Percentiles rank a stretch among this genome's conserved stretches.
Conservation (phyloP, 176 grass and related monocot species). For the Aegilops umbellulata region DNA sequence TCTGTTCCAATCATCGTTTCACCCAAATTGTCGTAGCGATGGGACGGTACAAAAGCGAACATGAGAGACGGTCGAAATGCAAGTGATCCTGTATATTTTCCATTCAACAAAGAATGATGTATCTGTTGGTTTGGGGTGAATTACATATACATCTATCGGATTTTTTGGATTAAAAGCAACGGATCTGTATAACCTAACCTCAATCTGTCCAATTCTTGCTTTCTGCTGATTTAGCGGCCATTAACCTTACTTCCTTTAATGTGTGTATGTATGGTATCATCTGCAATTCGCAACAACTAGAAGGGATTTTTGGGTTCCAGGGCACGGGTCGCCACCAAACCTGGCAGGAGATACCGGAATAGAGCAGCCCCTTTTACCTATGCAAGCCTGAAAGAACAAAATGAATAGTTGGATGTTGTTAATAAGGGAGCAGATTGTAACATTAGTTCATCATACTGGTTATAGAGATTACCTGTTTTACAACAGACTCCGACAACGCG, state of each 20-base stretch:
- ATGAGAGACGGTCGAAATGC: neutral
- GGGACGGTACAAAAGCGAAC: neutral
- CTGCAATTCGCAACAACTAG: conserved; percentile 50
- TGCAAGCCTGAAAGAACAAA: conserved; percentile 42
- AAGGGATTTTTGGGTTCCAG: conserved; percentile 42
- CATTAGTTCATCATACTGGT: neutral
- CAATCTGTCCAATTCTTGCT: neutral
- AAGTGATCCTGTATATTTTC: neutral
- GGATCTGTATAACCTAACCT: neutral
- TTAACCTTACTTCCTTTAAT: neutral
- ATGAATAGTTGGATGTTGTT: neutral
- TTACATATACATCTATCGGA: neutral
- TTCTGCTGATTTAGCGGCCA: neutral
- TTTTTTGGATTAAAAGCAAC: neutral
- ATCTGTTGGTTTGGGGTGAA: neutral
- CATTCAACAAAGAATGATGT: neutral
- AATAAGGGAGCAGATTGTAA: neutral
- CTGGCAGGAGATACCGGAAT: conserved; percentile 29
- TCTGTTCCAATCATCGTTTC: neutral
- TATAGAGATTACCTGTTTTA: conserved; percentile 45
- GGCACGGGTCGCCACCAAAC: conserved; percentile 53
- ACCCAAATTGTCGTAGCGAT: neutral
- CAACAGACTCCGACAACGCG: conserved; percentile 13
- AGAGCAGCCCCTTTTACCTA: conserved; percentile 44
- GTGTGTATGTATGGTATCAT: conserved; percentile 27